Evolutionary conservation across 1,284 basidiomycete species (phyloP).

Genomic region (Cutaneotrichosporon cutaneum): DNA sequence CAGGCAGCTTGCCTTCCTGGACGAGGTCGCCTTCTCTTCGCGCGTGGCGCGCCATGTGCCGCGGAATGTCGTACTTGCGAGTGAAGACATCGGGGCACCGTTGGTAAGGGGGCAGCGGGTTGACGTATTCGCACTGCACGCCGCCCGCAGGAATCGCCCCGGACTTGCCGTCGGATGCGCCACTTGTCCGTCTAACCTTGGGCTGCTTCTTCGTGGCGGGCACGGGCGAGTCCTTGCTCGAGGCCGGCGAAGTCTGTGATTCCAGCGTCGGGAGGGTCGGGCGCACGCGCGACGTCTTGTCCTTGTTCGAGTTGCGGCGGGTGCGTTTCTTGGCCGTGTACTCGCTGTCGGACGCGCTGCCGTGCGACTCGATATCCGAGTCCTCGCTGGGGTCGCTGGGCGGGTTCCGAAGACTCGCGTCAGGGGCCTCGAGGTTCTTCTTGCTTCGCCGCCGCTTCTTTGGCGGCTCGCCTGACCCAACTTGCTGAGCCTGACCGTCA

Average conservation of each 20-base stretch:
- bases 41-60: constrained; percentile 51
- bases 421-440: constrained; percentile 24
- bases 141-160: constrained; percentile 29
- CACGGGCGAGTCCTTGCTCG: background rate
- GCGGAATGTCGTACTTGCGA: constrained; percentile 49
- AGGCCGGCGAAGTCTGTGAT: background rate
- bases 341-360: constrained; percentile 30
- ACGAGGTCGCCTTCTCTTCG: constrained; percentile 49
- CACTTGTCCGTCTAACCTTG: constrained; percentile 11
- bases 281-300: constrained; percentile 19
- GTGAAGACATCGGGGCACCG: constrained; percentile 50
- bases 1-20: constrained; percentile 43
- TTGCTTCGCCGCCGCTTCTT: constrained; percentile 46
- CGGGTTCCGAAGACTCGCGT: constrained; percentile 9
- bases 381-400: constrained; percentile 10
- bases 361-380: constrained; percentile 25
- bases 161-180: constrained; percentile 11
- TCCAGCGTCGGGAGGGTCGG: constrained; percentile 13
- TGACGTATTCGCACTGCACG: constrained; percentile 50
- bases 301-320: constrained; percentile 12
- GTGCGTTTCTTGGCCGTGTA: constrained; percentile 22
- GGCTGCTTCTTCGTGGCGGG: background rate
- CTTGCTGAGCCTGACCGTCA: constrained; percentile 13
- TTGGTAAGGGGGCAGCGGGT: constrained; percentile 49
- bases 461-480: constrained; percentile 23